Conservation (phyloP, 2,329 filamentous ascomycete genomes). For the Pseudocercospora musae region DNA sequence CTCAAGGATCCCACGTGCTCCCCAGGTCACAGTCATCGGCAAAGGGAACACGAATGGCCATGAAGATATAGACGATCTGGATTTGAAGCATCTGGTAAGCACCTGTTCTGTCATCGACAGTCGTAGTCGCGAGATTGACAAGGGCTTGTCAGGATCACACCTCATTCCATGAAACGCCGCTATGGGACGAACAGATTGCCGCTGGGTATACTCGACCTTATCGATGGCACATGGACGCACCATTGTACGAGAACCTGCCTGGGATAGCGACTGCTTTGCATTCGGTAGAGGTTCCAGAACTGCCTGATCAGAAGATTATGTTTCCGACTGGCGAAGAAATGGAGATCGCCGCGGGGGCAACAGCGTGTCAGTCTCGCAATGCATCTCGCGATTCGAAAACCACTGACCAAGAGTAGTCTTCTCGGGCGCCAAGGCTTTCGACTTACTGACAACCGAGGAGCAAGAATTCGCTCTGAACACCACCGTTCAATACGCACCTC, state of each 20-base stretch:
- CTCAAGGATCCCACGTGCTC: slow-evolving; percentile 16
- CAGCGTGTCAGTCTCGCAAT: slow-evolving; percentile 22
- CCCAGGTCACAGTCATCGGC: slow-evolving; percentile 25
- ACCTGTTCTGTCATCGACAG: neutral
- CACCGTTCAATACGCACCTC: slow-evolving; percentile 31
- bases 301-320: slow-evolving; percentile 26
- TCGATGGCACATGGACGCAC: slow-evolving; percentile 35
- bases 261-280: slow-evolving; percentile 31
- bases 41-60: slow-evolving; percentile 20
- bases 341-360: slow-evolving; percentile 26
- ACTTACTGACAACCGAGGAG: slow-evolving; percentile 28
- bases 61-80: slow-evolving; percentile 19
- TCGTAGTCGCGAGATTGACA: neutral
- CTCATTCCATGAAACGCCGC: slow-evolving; percentile 34
- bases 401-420: slow-evolving; percentile 19
- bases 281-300: slow-evolving; percentile 22
- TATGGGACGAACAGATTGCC: slow-evolving; percentile 14
- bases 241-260: slow-evolving; percentile 31
- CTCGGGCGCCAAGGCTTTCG: slow-evolving; percentile 29
- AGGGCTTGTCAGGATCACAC: slow-evolving; percentile 10
- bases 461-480: slow-evolving; percentile 31
- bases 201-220: slow-evolving; percentile 29
- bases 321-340: slow-evolving; percentile 22
- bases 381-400: neutral
- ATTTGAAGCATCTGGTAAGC: slow-evolving; percentile 21